phyloP scores from a whole-genome alignment of 1,139 yeast species.

The Kluyveromyces sp. region DNA sequence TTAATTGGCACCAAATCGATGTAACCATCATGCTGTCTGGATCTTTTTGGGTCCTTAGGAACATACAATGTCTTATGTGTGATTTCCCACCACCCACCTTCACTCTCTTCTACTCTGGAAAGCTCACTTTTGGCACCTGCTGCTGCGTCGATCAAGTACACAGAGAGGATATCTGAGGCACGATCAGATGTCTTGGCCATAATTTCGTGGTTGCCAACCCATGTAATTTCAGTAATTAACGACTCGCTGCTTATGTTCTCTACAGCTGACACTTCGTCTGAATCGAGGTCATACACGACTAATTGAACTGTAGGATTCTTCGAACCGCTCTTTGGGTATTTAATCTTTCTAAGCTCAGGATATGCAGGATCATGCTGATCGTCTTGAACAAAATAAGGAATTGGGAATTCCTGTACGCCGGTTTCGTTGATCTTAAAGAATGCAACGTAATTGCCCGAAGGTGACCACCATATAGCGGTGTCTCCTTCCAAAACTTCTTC shows the following conservation, averaged over 20 bases:
- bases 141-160: slow-evolving; percentile 45
- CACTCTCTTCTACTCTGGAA: slow-evolving; percentile 42
- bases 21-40: slow-evolving; percentile 50
- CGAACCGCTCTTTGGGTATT: slow-evolving; percentile 93
- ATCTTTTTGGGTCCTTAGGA: slow-evolving; percentile 46
- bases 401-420: slow-evolving; percentile 58
- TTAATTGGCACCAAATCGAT: slow-evolving; percentile 64
- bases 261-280: slow-evolving; percentile 35
- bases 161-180: slow-evolving; percentile 56
- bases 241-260: slow-evolving; percentile 44
- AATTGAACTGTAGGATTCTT: slow-evolving; percentile 60
- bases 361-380: slow-evolving; percentile 42
- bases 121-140: slow-evolving; percentile 31
- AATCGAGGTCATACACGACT: slow-evolving; percentile 32
- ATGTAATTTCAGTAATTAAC: slow-evolving; percentile 59
- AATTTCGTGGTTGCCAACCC: slow-evolving; percentile 58
- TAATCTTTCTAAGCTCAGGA: slow-evolving; percentile 56
- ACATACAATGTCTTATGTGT: slow-evolving; percentile 63
- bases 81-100: slow-evolving; percentile 73
- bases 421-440: slow-evolving; percentile 71
- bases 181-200: slow-evolving; percentile 68
- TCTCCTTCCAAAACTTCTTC: slow-evolving; percentile 77
- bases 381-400: slow-evolving; percentile 63
- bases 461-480: slow-evolving; percentile 85
- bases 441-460: slow-evolving; percentile 57